Conservation (phyloP, 148 eudicot species). For the Fagopyrum tataricum region DNA sequence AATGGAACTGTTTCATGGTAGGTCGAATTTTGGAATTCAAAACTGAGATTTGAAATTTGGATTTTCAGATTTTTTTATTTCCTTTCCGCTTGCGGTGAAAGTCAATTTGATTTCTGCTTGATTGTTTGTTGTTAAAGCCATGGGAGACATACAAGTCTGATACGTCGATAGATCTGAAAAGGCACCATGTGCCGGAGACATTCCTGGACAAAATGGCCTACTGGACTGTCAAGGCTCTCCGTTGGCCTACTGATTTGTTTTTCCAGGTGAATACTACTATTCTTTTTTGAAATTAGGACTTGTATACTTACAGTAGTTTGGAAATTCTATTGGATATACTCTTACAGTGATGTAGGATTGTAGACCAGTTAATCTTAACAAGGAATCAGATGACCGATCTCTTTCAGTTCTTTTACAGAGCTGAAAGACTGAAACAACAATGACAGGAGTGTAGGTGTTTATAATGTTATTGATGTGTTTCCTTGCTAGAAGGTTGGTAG, state of each 20-base stretch:
- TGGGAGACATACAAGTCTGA: slow-evolving; percentile 70
- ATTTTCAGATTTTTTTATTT: background rate
- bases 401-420: background rate
- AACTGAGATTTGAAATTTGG: background rate
- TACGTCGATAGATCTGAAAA: slow-evolving; percentile 53
- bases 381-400: background rate
- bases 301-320: background rate
- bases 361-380: background rate
- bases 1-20: slow-evolving; percentile 76
- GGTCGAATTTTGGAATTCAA: background rate
- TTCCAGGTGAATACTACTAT: slow-evolving; percentile 40
- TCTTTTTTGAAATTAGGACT: background rate
- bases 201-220: slow-evolving; percentile 56
- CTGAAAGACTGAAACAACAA: background rate
- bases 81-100: background rate
- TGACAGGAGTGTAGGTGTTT: too few relatives aligned
- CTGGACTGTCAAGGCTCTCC: slow-evolving; percentile 58
- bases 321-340: background rate
- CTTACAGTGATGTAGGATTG: background rate
- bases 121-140: slow-evolving; percentile 30
- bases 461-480: too few relatives aligned
- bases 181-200: slow-evolving; percentile 53
- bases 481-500: background rate
- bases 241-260: slow-evolving; percentile 61
- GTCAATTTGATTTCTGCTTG: background rate